Evolutionary conservation across 805 yeast genomes (phyloP).

Genomic region (Diddensiella caesifluorescens): DNA sequence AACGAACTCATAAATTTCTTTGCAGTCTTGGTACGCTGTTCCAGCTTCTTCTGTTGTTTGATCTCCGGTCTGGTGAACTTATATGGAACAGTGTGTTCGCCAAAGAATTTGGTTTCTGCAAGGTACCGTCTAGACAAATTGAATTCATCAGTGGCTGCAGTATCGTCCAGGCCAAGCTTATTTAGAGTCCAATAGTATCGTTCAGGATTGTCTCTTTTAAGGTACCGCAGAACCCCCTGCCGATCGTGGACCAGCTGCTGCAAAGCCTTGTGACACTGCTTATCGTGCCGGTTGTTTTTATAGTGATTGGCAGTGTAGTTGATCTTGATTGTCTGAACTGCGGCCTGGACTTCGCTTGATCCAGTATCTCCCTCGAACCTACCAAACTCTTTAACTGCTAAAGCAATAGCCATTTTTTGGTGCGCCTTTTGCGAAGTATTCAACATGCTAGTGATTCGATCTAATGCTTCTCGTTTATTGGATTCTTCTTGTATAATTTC

Average conservation of each 20-base stretch:
- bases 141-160: conserved; percentile 71
- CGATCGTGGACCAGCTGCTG: conserved; percentile 86
- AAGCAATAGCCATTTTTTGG: conserved; percentile 49
- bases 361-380: conserved; percentile 89
- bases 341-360: conserved; percentile 94
- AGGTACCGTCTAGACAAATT: conserved; percentile 33
- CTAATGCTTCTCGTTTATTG: conserved; percentile 59
- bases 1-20: conserved; percentile 19
- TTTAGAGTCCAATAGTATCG: conserved; percentile 80
- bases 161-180: conserved; percentile 83
- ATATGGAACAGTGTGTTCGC: conserved; percentile 33
- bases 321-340: conserved; percentile 75
- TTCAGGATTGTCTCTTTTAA: conserved; percentile 75
- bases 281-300: conserved; percentile 65
- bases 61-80: conserved; percentile 23
- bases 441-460: conserved; percentile 66
- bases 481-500: conserved; percentile 37
- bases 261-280: conserved; percentile 58
- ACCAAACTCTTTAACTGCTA: conserved; percentile 76
- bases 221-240: conserved; percentile 74
- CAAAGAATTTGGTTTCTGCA: conserved; percentile 33
- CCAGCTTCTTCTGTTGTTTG: conserved; percentile 17
- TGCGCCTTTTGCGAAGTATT: conserved; percentile 60
- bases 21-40: conserved; percentile 21
- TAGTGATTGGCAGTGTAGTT: conserved; percentile 73